phyloP scores from a whole-genome alignment of 1,284 basidiomycete genomes.

The Sphagnurus paluster region DNA sequence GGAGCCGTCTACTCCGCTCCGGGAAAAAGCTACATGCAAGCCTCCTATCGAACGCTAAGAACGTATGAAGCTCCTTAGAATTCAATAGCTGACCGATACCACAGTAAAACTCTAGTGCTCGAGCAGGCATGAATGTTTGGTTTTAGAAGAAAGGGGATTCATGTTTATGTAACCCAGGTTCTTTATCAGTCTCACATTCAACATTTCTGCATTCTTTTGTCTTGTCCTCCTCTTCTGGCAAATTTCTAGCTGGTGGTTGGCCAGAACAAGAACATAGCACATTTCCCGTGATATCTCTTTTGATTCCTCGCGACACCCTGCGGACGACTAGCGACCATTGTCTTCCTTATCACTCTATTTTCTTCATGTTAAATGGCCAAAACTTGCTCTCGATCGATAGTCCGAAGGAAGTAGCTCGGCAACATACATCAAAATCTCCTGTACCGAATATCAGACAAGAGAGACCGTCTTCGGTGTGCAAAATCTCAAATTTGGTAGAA shows the following conservation, averaged over 20 bases:
- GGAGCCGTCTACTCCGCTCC: slow-evolving; percentile 44
- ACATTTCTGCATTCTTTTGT: slow-evolving; percentile 10
- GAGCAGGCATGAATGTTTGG: slow-evolving; percentile 32
- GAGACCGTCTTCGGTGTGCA: slow-evolving; percentile 8
- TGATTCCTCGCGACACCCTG: slow-evolving; percentile 14
- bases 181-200: slow-evolving; percentile 18
- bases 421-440: not conserved
- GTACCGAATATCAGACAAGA: slow-evolving; percentile 5
- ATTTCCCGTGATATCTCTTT: slow-evolving; percentile 9
- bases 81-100: slow-evolving; percentile 56
- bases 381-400: slow-evolving; percentile 9
- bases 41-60: slow-evolving; percentile 48
- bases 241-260: slow-evolving; percentile 1
- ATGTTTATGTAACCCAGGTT: slow-evolving; percentile 18
- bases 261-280: not conserved
- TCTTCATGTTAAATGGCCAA: slow-evolving; percentile 8
- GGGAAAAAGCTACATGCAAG: slow-evolving; percentile 63
- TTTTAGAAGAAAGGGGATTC: slow-evolving; percentile 6
- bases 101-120: slow-evolving; percentile 74
- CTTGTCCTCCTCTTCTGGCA: slow-evolving; percentile 10
- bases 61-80: slow-evolving; percentile 1
- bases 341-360: slow-evolving; percentile 7
- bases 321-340: slow-evolving; percentile 8
- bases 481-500: slow-evolving; percentile 2
- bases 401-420: slow-evolving; percentile 2